Base-by-base conservation (phyloP, 768 basidiomycete species). In the Termitomyces sp. region DNA sequence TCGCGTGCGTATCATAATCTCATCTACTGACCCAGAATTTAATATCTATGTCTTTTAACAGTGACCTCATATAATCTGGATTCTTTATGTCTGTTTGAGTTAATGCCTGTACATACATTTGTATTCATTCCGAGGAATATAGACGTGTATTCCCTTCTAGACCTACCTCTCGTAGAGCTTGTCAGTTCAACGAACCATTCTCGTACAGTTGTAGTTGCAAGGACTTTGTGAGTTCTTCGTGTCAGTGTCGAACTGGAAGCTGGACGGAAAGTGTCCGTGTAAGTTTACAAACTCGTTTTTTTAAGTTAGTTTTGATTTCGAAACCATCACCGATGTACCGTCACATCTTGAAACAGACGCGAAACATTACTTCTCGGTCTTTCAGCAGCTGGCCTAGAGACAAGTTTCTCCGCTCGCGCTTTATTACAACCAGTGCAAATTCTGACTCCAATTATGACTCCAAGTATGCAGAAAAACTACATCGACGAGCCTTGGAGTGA, bases 381-480 rank as follows among this genome's bases (percentile, higher is more conserved):
- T 54, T 50, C 26, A 20, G 18, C 26, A 28, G 22, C 5, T 33
- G 43, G 22, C 20, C 35, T 5, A 28, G 52, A 18, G 28, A n/a
- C 20, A 41, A 20, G 30, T n/a, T 22, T 41, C 26, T 13, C 28
- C 13, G 9, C 41, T 28, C 54, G 13, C 58, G 62, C n/a, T 9
- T 36, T 36, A 55, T 62, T 24, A 46, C 60, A 44, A 63, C 52
- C 32, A 26, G 14, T 52, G 40, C 32, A 20, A 54, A 64, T 57
- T 75, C 77, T 55, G 70, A 75, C 59, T 66, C 73, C 35, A 54
- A 64, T 57, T 75, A 77, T 55, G 71, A 75, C 60, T 66, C 73
- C 32, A 87, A 82, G 66, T 94, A 94, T 66, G 79, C 83, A 14
- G 81, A 87, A 58, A 90, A 88, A 66, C 71, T 95, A 38, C 80